A percentile compares a stretch with the other conserved stretches of the same genome.
Evolutionary conservation across 2,329 filamentous ascomycete species (phyloP).

Genomic region (Hypoxylon sp.): DNA sequence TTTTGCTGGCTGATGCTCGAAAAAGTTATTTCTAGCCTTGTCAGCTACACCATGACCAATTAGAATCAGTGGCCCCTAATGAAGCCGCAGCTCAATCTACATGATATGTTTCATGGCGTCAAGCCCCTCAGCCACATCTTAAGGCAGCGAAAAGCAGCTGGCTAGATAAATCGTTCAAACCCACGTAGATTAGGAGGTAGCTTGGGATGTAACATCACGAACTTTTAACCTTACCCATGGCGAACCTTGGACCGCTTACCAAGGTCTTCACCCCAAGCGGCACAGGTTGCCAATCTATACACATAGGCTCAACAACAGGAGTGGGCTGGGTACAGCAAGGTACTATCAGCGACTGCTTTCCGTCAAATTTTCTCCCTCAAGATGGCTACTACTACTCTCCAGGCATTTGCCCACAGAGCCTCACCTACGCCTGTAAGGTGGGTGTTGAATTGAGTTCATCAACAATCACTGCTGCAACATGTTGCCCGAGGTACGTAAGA

Average conservation of each 20-base stretch:
- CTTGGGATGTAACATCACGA: too few species aligned
- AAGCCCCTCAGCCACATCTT: background rate
- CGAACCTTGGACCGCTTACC: conserved; percentile 20
- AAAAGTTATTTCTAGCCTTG: background rate
- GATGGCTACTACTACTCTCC: conserved; percentile 19
- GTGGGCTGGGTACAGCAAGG: conserved; percentile 10
- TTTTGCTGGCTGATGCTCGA: background rate
- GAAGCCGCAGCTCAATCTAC: background rate
- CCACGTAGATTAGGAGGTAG: background rate
- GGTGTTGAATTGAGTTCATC: conserved; percentile 1
- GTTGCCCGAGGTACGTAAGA: conserved; percentile 16
- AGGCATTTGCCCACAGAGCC: conserved; percentile 11
- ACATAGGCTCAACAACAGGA: background rate
- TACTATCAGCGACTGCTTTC: conserved; percentile 16
- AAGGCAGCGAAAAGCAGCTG: background rate
- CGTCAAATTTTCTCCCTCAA: background rate
- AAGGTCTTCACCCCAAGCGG: conserved; percentile 11
- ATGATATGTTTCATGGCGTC: background rate
- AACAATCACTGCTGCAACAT: conserved; percentile 12
- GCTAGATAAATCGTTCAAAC: background rate
- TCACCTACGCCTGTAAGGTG: conserved; percentile 7
- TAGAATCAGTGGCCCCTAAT: background rate
- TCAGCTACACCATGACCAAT: background rate
- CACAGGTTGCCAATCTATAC: conserved; percentile 18
- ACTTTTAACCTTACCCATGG: conserved; percentile 2